Percentiles rank a stretch among this genome's conserved stretches.
Conservation (phyloP, 1,284 basidiomycete species). For the Ustilago sp. region DNA sequence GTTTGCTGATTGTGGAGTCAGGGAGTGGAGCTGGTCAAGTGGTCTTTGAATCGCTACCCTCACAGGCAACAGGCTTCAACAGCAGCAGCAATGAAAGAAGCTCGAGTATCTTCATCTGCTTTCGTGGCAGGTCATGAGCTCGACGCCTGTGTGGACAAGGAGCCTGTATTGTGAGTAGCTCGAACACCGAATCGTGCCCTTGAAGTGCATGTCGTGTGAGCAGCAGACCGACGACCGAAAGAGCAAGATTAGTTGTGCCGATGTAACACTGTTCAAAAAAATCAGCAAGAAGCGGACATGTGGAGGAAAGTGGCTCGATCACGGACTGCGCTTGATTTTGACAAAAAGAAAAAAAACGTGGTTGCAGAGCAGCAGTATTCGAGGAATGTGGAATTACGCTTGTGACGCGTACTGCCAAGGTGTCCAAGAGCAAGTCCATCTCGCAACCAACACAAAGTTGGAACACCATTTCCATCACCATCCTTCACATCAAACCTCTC, state of each 20-base stretch:
- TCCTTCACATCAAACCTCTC: not conserved
- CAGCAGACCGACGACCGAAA: not conserved
- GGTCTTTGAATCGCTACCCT: conserved; percentile 11
- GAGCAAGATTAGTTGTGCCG: not conserved
- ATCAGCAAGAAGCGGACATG: conserved; percentile 9
- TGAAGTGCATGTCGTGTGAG: not conserved
- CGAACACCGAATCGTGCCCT: not conserved
- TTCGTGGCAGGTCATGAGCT: no score
- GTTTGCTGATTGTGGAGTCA: conserved; percentile 30
- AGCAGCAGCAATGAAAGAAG: not conserved
- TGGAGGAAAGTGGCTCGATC: conserved; percentile 37
- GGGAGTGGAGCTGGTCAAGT: conserved; percentile 54
- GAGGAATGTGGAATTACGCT: conserved; percentile 3
- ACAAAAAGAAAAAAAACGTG: conserved; percentile 4
- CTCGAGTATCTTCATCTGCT: no score
- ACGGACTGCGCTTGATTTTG: conserved; percentile 3
- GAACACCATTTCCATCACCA: conserved; percentile 1
- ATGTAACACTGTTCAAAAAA: conserved; percentile 4
- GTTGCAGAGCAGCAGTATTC: conserved; percentile 31
- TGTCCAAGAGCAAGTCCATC: not conserved
- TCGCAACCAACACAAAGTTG: not conserved
- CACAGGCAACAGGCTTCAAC: not conserved
- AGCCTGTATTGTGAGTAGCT: no score
- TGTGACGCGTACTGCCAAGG: conserved; percentile 32
- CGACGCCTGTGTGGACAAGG: no score